Evolutionary conservation across 192 early-diverging fungal genomes (phyloP), one percentile per base, ranked within the genome.

Genomic region (Dispira simplex): DNA sequence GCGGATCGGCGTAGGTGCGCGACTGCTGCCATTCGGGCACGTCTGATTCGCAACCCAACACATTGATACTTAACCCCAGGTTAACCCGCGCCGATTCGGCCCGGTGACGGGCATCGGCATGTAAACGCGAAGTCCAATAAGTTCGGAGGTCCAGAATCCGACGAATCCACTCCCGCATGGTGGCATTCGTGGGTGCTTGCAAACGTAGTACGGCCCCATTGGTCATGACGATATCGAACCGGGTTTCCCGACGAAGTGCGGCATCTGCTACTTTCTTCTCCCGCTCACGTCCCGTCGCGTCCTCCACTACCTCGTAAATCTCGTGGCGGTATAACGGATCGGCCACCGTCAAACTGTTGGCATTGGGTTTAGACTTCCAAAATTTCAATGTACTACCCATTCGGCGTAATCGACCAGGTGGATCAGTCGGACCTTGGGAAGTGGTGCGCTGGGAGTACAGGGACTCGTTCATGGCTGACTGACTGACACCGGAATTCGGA

Each of bases 131-230:
- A 11, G 62, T 62, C 75, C 75, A 77, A 68, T 77, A 77, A 46
- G 47, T 21, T 8, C 70, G 72, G 54, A 77, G 60, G 57, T 65
- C 66, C 12, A 62, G 56, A 10, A 77, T 72, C 27, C 72, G 66
- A 21, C 49, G 66, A 28, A 72, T 69, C 75, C 75, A 77, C 56
- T 72, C 72, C n/a, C 63, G 59, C 70, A 69, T 70, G n/a, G 70
- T 70, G 32, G 27, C 46, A 48, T 68, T 65, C 58, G 64, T 72
- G 0, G 73, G 64, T 2, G 72, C 68, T 70, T 73, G 72, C 63
- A 77, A 56, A 9, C 68, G 65, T 11, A 74, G 68, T 0, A 65
- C 54, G 4, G 68, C 67, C 32, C 70, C 72, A 8, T 66, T 59
- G 4, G 67, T 66, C 46, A 72, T 73, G 12, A 69, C 66, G 20